A percentile compares a stretch with the other conserved stretches of the same genome.
phyloP scores from a whole-genome alignment of 305 asterid species.

The Caryopteris hybrid region DNA sequence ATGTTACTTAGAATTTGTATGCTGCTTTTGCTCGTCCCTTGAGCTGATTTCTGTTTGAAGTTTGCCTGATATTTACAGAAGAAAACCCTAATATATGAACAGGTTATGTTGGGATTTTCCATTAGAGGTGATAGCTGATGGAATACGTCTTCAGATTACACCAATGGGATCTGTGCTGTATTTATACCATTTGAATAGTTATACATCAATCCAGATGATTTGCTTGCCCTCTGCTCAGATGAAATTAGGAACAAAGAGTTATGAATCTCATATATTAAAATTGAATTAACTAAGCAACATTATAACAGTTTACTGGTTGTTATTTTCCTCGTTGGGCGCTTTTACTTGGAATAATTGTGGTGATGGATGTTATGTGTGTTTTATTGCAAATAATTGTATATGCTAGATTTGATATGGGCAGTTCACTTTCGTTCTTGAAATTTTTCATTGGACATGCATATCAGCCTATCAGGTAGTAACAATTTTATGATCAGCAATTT shows the following conservation, averaged over 20 bases:
- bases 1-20: background rate
- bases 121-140: background rate
- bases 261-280: background rate
- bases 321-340: background rate
- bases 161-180: background rate
- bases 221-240: background rate
- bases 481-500: background rate
- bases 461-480: background rate
- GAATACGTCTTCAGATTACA: background rate
- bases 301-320: background rate
- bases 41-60: background rate
- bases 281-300: background rate
- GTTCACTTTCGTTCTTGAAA: background rate
- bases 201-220: background rate
- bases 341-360: background rate
- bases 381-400: background rate
- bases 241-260: background rate
- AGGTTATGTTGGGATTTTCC: background rate
- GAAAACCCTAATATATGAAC: background rate
- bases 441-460: background rate
- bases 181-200: background rate
- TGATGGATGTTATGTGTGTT: background rate
- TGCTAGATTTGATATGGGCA: background rate
- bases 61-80: background rate
- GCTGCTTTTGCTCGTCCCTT: background rate